Conservation (phyloP, 371 early-diverging fungal genomes). For the Mucor lusitanicus region DNA sequence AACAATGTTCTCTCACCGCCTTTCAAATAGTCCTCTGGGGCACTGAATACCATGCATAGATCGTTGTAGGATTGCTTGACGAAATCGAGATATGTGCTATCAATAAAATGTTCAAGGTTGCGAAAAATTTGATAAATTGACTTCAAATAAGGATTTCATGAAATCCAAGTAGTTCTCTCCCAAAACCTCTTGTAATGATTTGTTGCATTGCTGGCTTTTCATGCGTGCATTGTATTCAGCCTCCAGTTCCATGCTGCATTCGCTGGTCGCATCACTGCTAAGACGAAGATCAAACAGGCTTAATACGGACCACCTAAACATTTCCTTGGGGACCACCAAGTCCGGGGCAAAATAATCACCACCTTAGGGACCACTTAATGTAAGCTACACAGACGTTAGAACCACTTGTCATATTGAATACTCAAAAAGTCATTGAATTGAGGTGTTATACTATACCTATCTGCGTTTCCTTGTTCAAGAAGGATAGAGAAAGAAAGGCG, state of each 20-base stretch:
- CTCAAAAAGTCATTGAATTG: too few species aligned
- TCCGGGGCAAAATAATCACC: too few species aligned
- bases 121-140: not conserved
- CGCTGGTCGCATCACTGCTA: not conserved
- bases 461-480: too few species aligned
- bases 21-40: not conserved
- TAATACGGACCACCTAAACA: too few species aligned
- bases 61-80: constrained; percentile 9
- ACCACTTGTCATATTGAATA: too few species aligned
- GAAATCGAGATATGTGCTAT: not conserved
- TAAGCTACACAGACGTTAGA: too few species aligned
- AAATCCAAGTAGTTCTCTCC: not conserved
- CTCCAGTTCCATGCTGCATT: constrained; percentile 2
- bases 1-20: constrained; percentile 6
- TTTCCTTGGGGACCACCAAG: too few species aligned
- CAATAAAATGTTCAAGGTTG: not conserved
- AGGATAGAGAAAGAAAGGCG: too few species aligned
- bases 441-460: too few species aligned
- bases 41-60: constrained; percentile 1
- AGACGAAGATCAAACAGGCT: constrained; percentile 5
- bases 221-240: not conserved
- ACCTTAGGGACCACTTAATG: too few species aligned
- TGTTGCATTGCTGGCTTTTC: not conserved
- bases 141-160: not conserved
- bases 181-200: not conserved